These are phyloP conservation scores for Amylostereum chailletii DNA, from an alignment of 1,284 basidiomycete species.

Conservation along the genomic window DNA sequence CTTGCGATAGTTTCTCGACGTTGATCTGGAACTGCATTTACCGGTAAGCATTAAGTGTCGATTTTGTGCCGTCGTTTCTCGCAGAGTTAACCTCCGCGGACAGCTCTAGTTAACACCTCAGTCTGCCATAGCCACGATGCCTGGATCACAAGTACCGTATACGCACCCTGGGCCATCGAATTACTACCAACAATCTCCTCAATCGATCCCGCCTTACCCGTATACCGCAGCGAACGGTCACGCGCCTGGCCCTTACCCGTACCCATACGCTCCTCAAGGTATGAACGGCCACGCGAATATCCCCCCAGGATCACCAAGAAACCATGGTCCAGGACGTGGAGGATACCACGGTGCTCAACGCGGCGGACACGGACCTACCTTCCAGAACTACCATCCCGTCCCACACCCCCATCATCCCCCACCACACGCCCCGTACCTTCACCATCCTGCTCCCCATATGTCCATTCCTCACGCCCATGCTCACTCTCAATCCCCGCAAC, in stretches of 20 bases:
- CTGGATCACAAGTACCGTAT: constrained; percentile 24
- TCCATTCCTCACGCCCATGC: constrained; percentile 12
- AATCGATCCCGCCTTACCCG: constrained; percentile 21
- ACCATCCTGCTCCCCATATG: constrained; percentile 3
- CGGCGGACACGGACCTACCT: constrained; percentile 8
- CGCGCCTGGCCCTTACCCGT: constrained; percentile 9
- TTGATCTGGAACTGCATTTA: too few species aligned
- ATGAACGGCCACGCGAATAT: constrained; percentile 11
- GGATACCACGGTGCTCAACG: constrained; percentile 9
- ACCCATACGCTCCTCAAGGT: constrained; percentile 9
- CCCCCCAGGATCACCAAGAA: constrained; percentile 8
- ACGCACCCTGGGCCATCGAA: constrained; percentile 23
- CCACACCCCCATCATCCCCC: constrained; percentile 6
- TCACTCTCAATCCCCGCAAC: constrained; percentile 16
- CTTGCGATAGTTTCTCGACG: too few species aligned
- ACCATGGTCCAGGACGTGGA: constrained; percentile 9
- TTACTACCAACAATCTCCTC: constrained; percentile 21
- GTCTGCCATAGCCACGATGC: constrained; percentile 14
- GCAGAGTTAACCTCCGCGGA: too few species aligned
- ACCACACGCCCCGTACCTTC: constrained; percentile 1
- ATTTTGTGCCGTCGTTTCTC: too few species aligned
- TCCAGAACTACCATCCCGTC: constrained; percentile 9
- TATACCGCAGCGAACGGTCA: constrained; percentile 14
- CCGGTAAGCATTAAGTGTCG: too few species aligned
- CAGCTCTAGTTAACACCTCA: too few species aligned